Evolutionary conservation across 73 alveolate species (phyloP), one percentile per base, ranked within the genome.

Genomic region (Paramecium primaurelia): DNA sequence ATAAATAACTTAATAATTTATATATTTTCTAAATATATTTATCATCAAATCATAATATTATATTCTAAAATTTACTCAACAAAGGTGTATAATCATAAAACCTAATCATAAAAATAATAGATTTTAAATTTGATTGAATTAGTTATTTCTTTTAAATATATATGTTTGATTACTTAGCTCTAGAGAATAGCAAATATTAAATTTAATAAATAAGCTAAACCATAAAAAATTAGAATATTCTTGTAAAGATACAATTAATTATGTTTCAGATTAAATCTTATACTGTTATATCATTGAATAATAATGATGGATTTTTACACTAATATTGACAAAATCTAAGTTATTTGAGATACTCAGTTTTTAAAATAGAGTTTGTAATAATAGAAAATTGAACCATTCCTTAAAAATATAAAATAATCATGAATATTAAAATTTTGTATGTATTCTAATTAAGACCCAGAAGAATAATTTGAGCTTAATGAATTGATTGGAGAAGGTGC

Each of bases 401-500:
- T 40, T 40, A 40, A 40, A 40, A 40, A 40, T 7, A 54, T 49
- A 54, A 54, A 18, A 54, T n/a, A 54, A 54, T 40, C 16, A 40
- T 54, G 30, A 54, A 18, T 54, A 25, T 64, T 28, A 64, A 32
- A 8, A 6, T 25, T 34, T 64, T 64, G 5, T 28, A 75, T 75
- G 88, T 75, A 75, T 42, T 75, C 58, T 30, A 75, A 95, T 71
- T 88, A 95, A 59, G 97, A 96, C 94, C 98, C 98, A 5, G 98
- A 95, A 59, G 96, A 93, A 18, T 28, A 93, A 69, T 96, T 93
- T 68, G 95, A 93, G 44, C 73, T 96, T 5, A 86, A 94, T 28
- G 97, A 96, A 77, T 94, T 93, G 86, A 87, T 96, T 3, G 99
- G 98, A 11, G 96, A 95, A 92, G 99, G 99, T 16, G 95, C 97